Conservation (phyloP, 2,329 filamentous ascomycete genomes). For the Decorospora gaudefroyi region DNA sequence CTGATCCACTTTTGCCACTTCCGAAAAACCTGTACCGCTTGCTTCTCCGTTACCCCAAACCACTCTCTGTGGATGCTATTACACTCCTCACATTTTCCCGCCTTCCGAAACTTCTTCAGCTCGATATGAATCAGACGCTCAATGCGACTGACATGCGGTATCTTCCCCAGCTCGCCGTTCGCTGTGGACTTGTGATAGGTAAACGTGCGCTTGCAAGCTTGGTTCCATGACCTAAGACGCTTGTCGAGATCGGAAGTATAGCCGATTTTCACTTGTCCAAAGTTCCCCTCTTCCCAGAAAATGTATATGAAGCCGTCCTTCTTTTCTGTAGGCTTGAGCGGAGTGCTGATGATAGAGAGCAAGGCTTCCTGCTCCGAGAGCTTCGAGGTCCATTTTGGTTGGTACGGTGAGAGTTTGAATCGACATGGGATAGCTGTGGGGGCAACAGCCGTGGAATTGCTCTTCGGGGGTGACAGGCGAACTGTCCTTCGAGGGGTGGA, state of each 20-base stretch:
- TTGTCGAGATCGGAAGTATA: slow-evolving; percentile 9
- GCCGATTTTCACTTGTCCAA: slow-evolving; percentile 26
- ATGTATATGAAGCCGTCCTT: slow-evolving; percentile 20
- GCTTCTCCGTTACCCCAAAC: slow-evolving; percentile 68
- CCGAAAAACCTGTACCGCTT: slow-evolving; percentile 13
- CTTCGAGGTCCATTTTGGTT: background rate
- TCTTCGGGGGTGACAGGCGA: background rate
- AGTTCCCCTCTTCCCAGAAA: slow-evolving; percentile 19
- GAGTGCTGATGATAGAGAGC: background rate
- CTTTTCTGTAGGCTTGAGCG: slow-evolving; percentile 5
- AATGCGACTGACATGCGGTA: slow-evolving; percentile 80
- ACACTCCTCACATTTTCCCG: slow-evolving; percentile 69
- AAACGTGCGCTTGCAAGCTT: slow-evolving; percentile 12
- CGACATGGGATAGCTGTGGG: background rate
- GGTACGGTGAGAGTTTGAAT: background rate
- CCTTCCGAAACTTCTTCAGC: slow-evolving; percentile 61
- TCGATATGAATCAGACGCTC: slow-evolving; percentile 87
- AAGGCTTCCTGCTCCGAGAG: background rate
- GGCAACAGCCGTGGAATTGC: no score
- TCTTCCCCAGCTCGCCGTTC: slow-evolving; percentile 59
- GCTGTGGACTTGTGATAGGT: slow-evolving; percentile 7
- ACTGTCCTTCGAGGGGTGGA: background rate
- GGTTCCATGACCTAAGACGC: slow-evolving; percentile 18
- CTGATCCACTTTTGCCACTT: slow-evolving; percentile 23
- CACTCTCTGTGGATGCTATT: slow-evolving; percentile 83